Base-by-base conservation (phyloP, 352 stramenopile species). In the Phytophthora brassicae region DNA sequence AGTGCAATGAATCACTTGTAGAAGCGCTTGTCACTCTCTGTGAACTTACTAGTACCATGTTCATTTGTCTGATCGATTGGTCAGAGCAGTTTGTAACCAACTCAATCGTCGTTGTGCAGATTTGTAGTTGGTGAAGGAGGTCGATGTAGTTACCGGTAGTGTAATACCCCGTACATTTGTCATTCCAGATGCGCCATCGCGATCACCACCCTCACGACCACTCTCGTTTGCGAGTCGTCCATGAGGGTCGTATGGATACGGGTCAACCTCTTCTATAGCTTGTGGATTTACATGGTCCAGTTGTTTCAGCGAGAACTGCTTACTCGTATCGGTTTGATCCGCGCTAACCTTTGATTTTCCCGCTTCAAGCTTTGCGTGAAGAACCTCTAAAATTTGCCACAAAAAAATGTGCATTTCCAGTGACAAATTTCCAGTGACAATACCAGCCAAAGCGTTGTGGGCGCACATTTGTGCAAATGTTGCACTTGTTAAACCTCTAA, bases 91-190 rank as follows among this genome's bases (percentile, higher is more conserved):
- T 86, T 3, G 79, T 64, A 17, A 97, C 86, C n/a, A 96, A 60
- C 35, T 95, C 78, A 54, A 95, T 95, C 12, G 89, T 88, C 16
- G 86, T 84, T 11, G 86, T 84, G 59, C 92, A 97, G 47, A 96
- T 89, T n/a, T 78, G 86, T 22, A 96, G 56, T 44, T 94, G 85
- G 55, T 96, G 87, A 6, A 94, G 74, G 22, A 96, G 60, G 56
- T 96, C 87, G 48, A 96, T 92, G 61, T 96, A 96, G 60, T 94
- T n/a, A n/a, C n/a, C n/a, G n/a, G n/a, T n/a, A n/a, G n/a, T 7
- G 84, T 84, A 14, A 75, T 75, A 7, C 59, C 67, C 33, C 65
- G 56, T 24, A 74, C 49, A 16, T 67, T 77, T 29, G 57, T 46
- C 19, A 74, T 53, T n/a, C 60, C 63, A 6, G 63, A 65, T 1